These are phyloP conservation scores for Trametes sanguinea DNA, from an alignment of 768 basidiomycete genomes.

Conservation along the genomic window DNA sequence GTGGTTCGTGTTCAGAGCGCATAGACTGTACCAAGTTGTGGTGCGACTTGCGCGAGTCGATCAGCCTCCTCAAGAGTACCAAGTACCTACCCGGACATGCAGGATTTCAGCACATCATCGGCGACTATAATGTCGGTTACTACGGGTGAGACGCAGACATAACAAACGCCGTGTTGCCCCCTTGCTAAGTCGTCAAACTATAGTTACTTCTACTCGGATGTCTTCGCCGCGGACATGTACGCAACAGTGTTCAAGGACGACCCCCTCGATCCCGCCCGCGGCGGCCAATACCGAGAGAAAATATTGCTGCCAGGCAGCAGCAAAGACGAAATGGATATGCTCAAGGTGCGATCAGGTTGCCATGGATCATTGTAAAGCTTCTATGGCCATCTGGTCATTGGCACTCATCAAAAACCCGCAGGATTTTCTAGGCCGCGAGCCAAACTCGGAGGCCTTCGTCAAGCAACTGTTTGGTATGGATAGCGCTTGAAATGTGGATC, in stretches of 20 bases:
- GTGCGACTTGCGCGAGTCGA: conserved; percentile 67
- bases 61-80: conserved; percentile 67
- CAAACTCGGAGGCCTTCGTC: conserved; percentile 75
- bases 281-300: conserved; percentile 69
- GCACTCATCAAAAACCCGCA: conserved; percentile 27
- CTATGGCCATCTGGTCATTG: not conserved
- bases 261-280: conserved; percentile 68
- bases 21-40: conserved; percentile 77
- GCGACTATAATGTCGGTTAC: conserved; percentile 71
- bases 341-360: conserved; percentile 51
- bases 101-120: conserved; percentile 73
- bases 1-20: conserved; percentile 37
- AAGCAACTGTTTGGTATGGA: conserved; percentile 55
- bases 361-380: not conserved
- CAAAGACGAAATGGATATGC: conserved; percentile 76
- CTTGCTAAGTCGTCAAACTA: not conserved
- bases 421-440: conserved; percentile 78
- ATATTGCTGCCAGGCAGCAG: conserved; percentile 76
- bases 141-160: conserved; percentile 52
- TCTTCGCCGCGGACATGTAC: conserved; percentile 62
- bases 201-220: conserved; percentile 69
- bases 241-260: conserved; percentile 76
- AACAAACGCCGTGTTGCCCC: no score
- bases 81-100: conserved; percentile 71
- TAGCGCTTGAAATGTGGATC: no score